Evolutionary conservation across 225 moss, liverwort and hornwort species (phyloP).

Genomic region (Lunularia cruciata): DNA sequence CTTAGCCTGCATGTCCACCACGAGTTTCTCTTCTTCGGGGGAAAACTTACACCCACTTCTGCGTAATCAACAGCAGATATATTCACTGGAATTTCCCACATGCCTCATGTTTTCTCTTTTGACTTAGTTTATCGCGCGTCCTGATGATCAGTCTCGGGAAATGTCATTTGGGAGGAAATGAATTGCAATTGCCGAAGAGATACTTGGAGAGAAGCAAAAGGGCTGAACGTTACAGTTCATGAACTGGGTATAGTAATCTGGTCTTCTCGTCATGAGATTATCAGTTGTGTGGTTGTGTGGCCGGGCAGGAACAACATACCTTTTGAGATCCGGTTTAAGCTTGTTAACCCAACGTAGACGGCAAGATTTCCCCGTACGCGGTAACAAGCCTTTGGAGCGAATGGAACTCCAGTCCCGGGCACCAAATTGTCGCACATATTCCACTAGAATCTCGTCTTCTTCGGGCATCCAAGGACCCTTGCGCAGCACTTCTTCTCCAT

Average conservation of each 20-base stretch:
- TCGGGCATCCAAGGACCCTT: conserved; percentile 99
- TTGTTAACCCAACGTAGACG: conserved; percentile 98
- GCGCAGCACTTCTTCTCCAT: conserved; percentile 80
- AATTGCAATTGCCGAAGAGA: too few species aligned
- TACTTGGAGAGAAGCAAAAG: too few species aligned
- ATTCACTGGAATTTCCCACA: background rate
- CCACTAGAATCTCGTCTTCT: conserved; percentile 88
- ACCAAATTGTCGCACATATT: conserved; percentile 93
- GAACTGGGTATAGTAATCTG: too few species aligned
- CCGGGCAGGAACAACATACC: conserved; percentile 37
- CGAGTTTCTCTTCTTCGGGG: conserved; percentile 89
- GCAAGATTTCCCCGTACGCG: conserved; percentile 91
- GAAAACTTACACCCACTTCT: conserved; percentile 98
- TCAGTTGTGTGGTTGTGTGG: background rate
- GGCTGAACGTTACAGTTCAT: too few species aligned
- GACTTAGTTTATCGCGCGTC: background rate
- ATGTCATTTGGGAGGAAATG: too few species aligned
- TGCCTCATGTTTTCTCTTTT: too few species aligned
- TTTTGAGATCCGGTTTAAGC: conserved; percentile 97
- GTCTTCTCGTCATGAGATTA: too few species aligned
- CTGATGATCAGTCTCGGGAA: too few species aligned
- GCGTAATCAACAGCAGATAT: conserved; percentile 1
- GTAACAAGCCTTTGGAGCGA: conserved; percentile 86
- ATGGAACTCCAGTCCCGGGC: conserved; percentile 98
- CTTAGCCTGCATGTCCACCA: conserved; percentile 98